These are phyloP conservation scores for Tuber calosporum DNA, from an alignment of 495 filamentous ascomycete genomes.

Conservation along the genomic window DNA sequence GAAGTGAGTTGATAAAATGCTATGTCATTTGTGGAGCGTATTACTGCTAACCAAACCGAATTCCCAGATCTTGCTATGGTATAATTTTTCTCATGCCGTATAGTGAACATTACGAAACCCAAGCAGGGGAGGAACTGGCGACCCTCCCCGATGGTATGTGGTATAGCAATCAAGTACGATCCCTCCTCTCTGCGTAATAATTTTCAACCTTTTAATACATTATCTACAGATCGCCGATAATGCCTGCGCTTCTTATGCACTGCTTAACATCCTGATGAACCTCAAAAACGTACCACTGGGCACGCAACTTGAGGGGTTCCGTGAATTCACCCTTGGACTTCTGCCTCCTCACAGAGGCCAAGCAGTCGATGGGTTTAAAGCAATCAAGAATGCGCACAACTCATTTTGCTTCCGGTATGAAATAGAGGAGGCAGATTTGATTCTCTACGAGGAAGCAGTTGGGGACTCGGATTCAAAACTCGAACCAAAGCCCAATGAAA, in stretches of 20 bases:
- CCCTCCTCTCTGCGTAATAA: background rate
- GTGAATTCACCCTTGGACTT: constrained; percentile 59
- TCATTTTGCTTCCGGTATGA: constrained; percentile 77
- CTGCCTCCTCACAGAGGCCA: constrained; percentile 67
- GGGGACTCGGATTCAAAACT: constrained; percentile 45
- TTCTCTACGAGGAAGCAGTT: constrained; percentile 56
- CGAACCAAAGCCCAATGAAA: constrained; percentile 37
- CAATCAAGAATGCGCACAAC: constrained; percentile 76
- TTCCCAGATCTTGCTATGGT: background rate
- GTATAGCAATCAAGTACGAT: constrained; percentile 82
- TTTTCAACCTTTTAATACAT: background rate
- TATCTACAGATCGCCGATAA: constrained; percentile 61
- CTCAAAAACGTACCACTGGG: constrained; percentile 58
- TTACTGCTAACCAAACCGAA: background rate
- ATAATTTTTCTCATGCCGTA: background rate
- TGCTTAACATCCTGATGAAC: constrained; percentile 91
- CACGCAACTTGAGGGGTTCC: constrained; percentile 60
- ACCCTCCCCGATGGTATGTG: constrained; percentile 64
- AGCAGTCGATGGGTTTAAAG: constrained; percentile 63
- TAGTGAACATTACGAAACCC: constrained; percentile 28
- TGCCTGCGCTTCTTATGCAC: constrained; percentile 78
- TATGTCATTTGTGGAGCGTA: background rate
- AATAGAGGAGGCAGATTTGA: constrained; percentile 66
- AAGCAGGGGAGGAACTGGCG: constrained; percentile 36
- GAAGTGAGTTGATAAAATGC: constrained; percentile 48